These are phyloP conservation scores for Canavalia ensiformis DNA, from an alignment of 306 rosid species.

Conservation along the genomic window DNA sequence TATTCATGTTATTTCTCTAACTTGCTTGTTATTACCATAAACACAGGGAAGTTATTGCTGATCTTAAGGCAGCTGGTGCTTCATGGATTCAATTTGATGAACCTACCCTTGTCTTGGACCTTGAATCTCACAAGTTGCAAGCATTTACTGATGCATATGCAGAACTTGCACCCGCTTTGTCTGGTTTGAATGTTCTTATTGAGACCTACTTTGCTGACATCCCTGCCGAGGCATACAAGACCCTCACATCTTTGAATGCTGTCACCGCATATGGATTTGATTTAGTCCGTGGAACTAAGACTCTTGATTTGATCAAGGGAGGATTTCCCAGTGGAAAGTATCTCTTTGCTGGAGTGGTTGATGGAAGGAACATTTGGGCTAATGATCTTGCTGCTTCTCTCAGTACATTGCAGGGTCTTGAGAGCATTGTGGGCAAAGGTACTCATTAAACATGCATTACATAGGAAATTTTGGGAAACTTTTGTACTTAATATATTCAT, in stretches of 20 bases:
- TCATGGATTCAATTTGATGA: slow-evolving; percentile 91
- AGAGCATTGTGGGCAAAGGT: slow-evolving; percentile 90
- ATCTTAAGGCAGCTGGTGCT: slow-evolving; percentile 96
- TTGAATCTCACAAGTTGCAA: slow-evolving; percentile 75
- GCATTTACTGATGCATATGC: slow-evolving; percentile 83
- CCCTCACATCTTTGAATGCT: slow-evolving; percentile 75
- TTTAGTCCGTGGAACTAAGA: slow-evolving; percentile 80
- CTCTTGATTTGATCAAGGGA: slow-evolving; percentile 76
- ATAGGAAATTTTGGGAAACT: slow-evolving; percentile 16
- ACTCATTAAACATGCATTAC: slow-evolving; percentile 22
- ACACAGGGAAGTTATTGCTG: slow-evolving; percentile 83
- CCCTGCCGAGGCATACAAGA: slow-evolving; percentile 85
- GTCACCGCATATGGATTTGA: slow-evolving; percentile 86
- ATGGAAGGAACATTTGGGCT: slow-evolving; percentile 99
- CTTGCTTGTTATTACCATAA: slow-evolving; percentile 27
- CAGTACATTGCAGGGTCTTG: slow-evolving; percentile 62
- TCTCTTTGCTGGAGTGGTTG: slow-evolving; percentile 93
- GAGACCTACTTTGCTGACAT: slow-evolving; percentile 93
- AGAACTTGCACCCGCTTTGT: slow-evolving; percentile 68
- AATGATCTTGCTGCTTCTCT: slow-evolving; percentile 82
- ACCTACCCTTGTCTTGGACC: slow-evolving; percentile 87
- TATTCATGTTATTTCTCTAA: slow-evolving; percentile 30
- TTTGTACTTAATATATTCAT: background rate
- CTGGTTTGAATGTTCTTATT: slow-evolving; percentile 78
- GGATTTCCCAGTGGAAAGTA: slow-evolving; percentile 78